These are phyloP conservation scores for Aspergillus sp. DNA, from an alignment of 2,329 filamentous ascomycete species.

Conservation along the genomic window DNA sequence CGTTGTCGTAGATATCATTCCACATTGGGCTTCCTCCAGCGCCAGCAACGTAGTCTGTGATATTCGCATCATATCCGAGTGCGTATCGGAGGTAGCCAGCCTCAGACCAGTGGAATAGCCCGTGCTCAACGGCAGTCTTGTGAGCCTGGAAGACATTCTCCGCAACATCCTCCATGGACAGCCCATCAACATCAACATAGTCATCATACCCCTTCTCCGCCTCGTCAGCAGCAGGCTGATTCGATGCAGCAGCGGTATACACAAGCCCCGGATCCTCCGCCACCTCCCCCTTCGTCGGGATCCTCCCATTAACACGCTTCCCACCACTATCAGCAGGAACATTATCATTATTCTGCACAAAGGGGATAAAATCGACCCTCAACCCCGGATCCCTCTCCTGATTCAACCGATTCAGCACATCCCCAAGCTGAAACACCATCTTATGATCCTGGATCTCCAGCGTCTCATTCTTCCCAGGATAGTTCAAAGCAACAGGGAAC, in stretches of 20 bases:
- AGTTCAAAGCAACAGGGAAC: slow-evolving; percentile 43
- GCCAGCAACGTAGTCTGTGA: slow-evolving; percentile 54
- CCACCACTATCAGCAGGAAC: slow-evolving; percentile 51
- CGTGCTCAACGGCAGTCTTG: slow-evolving; percentile 53
- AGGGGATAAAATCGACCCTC: slow-evolving; percentile 44
- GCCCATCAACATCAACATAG: slow-evolving; percentile 28
- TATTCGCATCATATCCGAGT: slow-evolving; percentile 54
- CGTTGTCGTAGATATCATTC: slow-evolving; percentile 54
- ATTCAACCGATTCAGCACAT: slow-evolving; percentile 44
- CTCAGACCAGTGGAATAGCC: slow-evolving; percentile 65
- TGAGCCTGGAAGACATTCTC: slow-evolving; percentile 50
- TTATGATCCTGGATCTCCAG: slow-evolving; percentile 44
- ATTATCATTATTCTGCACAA: slow-evolving; percentile 49
- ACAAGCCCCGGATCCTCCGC: slow-evolving; percentile 41
- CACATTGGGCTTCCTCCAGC: slow-evolving; percentile 48
- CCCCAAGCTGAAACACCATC: slow-evolving; percentile 45
- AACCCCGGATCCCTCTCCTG: slow-evolving; percentile 30
- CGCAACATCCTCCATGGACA: slow-evolving; percentile 31
- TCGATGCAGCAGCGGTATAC: slow-evolving; percentile 34
- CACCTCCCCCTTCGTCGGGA: slow-evolving; percentile 54
- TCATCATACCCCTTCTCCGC: slow-evolving; percentile 43
- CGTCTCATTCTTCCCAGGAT: slow-evolving; percentile 43
- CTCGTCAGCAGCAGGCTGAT: slow-evolving; percentile 35
- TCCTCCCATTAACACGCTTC: slow-evolving; percentile 52
- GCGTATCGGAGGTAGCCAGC: slow-evolving; percentile 62